Conservation (phyloP, 1,139 yeast species). For the Debaryomyces robertsiae region DNA sequence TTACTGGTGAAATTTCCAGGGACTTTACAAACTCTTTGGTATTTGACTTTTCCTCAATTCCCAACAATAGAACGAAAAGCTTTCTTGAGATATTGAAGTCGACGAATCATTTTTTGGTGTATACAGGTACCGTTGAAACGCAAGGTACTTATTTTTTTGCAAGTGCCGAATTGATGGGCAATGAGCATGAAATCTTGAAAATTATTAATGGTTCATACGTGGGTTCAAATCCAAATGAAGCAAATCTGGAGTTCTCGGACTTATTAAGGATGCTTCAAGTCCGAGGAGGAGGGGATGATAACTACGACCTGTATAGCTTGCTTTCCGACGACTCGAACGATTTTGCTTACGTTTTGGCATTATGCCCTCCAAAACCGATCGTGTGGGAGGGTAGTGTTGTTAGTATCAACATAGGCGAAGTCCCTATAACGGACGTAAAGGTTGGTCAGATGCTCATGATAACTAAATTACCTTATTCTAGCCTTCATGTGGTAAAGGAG, state of each 20-base stretch:
- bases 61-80: constrained; percentile 53
- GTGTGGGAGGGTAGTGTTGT: constrained; percentile 88
- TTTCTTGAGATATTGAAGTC: constrained; percentile 61
- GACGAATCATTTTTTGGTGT: constrained; percentile 76
- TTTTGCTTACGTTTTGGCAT: constrained; percentile 66
- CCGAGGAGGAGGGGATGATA: constrained; percentile 21
- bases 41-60: constrained; percentile 54
- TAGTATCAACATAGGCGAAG: constrained; percentile 52
- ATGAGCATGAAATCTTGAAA: constrained; percentile 44
- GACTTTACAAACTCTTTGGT: constrained; percentile 78
- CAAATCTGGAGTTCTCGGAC: constrained; percentile 32
- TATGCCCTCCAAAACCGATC: constrained; percentile 82
- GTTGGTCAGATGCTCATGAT: constrained; percentile 75
- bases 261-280: constrained; percentile 28
- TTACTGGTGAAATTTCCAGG: constrained; percentile 66
- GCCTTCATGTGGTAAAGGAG: constrained; percentile 39
- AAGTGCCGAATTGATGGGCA: constrained; percentile 55
- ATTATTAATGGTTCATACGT: constrained; percentile 47
- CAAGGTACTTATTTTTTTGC: constrained; percentile 79
- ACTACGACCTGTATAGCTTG: constrained; percentile 15
- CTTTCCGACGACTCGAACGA: constrained; percentile 29
- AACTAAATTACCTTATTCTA: constrained; percentile 47
- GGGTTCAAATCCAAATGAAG: constrained; percentile 39
- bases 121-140: constrained; percentile 71
- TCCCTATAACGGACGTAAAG: constrained; percentile 52